A percentile compares a stretch with the other conserved stretches of the same genome.
phyloP scores from a whole-genome alignment of 768 basidiomycete genomes.

The Auricularia auricula-judae region DNA sequence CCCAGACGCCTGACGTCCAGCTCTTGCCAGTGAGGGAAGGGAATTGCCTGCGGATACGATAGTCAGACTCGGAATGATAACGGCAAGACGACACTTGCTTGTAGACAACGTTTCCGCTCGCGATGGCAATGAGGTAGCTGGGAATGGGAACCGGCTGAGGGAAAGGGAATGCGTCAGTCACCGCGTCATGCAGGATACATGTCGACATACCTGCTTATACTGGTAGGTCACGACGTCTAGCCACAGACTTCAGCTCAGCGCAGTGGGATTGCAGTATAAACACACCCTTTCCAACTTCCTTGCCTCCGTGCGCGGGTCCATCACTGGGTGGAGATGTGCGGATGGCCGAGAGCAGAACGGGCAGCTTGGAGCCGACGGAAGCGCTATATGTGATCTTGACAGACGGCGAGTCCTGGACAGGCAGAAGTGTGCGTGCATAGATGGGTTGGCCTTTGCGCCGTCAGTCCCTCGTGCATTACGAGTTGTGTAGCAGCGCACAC shows the following conservation, averaged over 20 bases:
- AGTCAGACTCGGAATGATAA: too few species aligned
- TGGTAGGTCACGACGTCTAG: conserved; percentile 56
- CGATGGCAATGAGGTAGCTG: conserved; percentile 87
- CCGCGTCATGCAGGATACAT: too few species aligned
- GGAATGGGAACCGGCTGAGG: conserved; percentile 73
- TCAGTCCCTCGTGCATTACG: not conserved
- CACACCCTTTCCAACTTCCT: conserved; percentile 44
- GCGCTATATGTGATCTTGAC: conserved; percentile 92
- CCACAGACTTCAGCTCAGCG: not conserved
- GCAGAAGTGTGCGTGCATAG: conserved; percentile 68
- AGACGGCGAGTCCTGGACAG: conserved; percentile 82
- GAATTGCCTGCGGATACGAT: conserved; percentile 33
- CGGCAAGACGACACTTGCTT: not conserved
- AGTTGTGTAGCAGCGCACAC: conserved; percentile 22
- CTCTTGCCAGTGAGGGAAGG: conserved; percentile 42
- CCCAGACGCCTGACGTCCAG: conserved; percentile 87
- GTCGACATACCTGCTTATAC: conserved; percentile 44
- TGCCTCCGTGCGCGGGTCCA: conserved; percentile 62
- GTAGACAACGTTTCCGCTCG: conserved; percentile 73
- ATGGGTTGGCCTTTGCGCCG: conserved; percentile 51
- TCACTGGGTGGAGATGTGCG: conserved; percentile 65
- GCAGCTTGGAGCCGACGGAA: conserved; percentile 62
- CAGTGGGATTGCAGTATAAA: not conserved
- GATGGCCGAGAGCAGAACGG: conserved; percentile 77
- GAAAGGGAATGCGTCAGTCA: conserved; percentile 7